A percentile compares a stretch with the other conserved stretches of the same genome.
phyloP scores from a whole-genome alignment of 306 rosid genomes.

The Dalbergia cultrata region DNA sequence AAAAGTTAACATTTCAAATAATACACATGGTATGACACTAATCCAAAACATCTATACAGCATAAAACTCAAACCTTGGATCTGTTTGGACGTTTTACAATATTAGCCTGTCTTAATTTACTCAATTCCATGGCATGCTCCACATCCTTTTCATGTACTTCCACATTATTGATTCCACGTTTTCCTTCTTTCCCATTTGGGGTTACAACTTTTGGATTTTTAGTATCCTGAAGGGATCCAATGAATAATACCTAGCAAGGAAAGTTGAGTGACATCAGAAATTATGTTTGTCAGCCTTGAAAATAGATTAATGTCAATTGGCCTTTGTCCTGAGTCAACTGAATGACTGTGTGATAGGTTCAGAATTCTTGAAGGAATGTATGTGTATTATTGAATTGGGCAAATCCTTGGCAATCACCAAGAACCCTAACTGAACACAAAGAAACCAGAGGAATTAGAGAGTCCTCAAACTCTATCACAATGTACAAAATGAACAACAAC shows the following conservation, averaged over 20 bases:
- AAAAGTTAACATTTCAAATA: slow-evolving; percentile 25
- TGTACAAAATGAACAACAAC: no score
- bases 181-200: slow-evolving; percentile 56
- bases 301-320: slow-evolving; percentile 31
- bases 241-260: slow-evolving; percentile 69
- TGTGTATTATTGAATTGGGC: no score
- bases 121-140: slow-evolving; percentile 51
- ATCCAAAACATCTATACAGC: slow-evolving; percentile 16
- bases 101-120: slow-evolving; percentile 64
- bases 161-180: slow-evolving; percentile 43
- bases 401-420: no score
- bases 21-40: neutral
- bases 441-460: no score
- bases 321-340: slow-evolving; percentile 28
- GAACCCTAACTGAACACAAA: no score
- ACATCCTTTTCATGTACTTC: slow-evolving; percentile 61
- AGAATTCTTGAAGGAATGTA: no score
- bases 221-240: slow-evolving; percentile 71
- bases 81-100: slow-evolving; percentile 70
- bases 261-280: slow-evolving; percentile 41
- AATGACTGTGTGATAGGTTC: neutral
- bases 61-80: slow-evolving; percentile 72
- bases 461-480: no score
- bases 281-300: slow-evolving; percentile 15
- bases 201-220: slow-evolving; percentile 43